Evolutionary conservation across 2,329 filamentous ascomycete genomes (phyloP), one percentile per base, ranked within the genome.

Genomic region (Cordyceps javanica): DNA sequence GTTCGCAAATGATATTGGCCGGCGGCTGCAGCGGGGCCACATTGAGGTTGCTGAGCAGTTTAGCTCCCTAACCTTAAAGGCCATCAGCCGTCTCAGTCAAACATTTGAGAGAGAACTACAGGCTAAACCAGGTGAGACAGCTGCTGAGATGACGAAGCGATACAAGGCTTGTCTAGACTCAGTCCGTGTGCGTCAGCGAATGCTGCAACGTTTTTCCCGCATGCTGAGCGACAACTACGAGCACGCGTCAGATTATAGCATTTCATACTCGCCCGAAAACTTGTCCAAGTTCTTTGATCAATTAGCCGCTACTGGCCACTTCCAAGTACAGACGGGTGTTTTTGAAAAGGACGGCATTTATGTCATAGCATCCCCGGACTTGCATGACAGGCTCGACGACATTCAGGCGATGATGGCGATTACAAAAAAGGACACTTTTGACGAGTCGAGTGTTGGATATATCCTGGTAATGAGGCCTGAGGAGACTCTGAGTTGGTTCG

Each of bases 31-130:
- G 64, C 89, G 90, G 30, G 95, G 94, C 61, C 91, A 97, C 70
- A 89, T 97, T 41, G 93, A 97, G 74, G 94, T 97, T 42, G 94
- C 94, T 1, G 94, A 97, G 75, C 94, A 99, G 70, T 99, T 99
- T 71, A 95, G 88, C 70, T 90, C 90, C 26, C 80, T 99, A 61
- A 97, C 94, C 1, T 92, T 90, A 67, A 97, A 97, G 73, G 92
- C 93, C 9, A 80, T 97, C 60, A 89, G 89, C 64, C 88, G 94
- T 51, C 79, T 99, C 55, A 96, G 90, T 67, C 82, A 87, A 60
- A 94, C 94, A 19, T 99, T 97, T 65, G 94, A 97, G 70, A 87
- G 87, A 65, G 94, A 99, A 71, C 78, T 97, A 52, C 88, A 93
- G 63, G 83, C 88, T 57, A 88, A 90, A 64, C 87, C 90, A 1